These are phyloP conservation scores for Neurospora sp. DNA, from an alignment of 495 filamentous ascomycete genomes.

Conservation along the genomic window DNA sequence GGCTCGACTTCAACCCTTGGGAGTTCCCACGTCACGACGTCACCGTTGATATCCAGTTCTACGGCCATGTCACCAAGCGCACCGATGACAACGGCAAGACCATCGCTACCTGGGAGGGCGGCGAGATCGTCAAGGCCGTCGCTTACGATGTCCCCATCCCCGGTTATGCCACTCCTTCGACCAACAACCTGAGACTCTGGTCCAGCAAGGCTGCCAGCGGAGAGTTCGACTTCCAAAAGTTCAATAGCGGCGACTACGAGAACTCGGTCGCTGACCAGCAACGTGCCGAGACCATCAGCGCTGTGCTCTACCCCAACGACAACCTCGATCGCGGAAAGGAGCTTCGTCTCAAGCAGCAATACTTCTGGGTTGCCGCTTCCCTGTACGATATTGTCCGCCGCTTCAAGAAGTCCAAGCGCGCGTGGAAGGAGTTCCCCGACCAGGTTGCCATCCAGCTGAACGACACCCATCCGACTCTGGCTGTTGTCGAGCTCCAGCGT, in stretches of 20 bases:
- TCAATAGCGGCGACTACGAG: constrained; percentile 97
- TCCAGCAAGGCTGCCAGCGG: constrained; percentile 93
- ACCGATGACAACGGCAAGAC: constrained; percentile 69
- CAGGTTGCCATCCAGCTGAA: constrained; percentile 97
- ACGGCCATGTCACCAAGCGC: constrained; percentile 64
- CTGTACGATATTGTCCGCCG: constrained; percentile 90
- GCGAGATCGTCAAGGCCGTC: constrained; percentile 85
- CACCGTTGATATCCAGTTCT: constrained; percentile 93
- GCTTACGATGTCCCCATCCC: constrained; percentile 95
- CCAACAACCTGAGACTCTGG: constrained; percentile 95
- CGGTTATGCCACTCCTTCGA: constrained; percentile 78
- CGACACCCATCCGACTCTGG: constrained; percentile 93
- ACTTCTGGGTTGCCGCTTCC: constrained; percentile 98
- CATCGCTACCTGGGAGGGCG: constrained; percentile 70
- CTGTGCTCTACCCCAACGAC: constrained; percentile 95
- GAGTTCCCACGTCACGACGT: constrained; percentile 95
- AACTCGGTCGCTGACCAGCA: constrained; percentile 94
- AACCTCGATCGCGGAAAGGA: constrained; percentile 95
- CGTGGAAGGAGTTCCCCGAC: constrained; percentile 87
- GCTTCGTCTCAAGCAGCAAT: constrained; percentile 95
- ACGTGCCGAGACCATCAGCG: constrained; percentile 92
- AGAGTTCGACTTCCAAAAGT: constrained; percentile 99
- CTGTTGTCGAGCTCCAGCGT: constrained; percentile 88
- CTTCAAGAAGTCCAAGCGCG: constrained; percentile 91
- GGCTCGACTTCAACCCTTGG: constrained; percentile 99